Evolutionary conservation across 805 yeast species (phyloP).

Genomic region (Nakazawaea pomicola): DNA sequence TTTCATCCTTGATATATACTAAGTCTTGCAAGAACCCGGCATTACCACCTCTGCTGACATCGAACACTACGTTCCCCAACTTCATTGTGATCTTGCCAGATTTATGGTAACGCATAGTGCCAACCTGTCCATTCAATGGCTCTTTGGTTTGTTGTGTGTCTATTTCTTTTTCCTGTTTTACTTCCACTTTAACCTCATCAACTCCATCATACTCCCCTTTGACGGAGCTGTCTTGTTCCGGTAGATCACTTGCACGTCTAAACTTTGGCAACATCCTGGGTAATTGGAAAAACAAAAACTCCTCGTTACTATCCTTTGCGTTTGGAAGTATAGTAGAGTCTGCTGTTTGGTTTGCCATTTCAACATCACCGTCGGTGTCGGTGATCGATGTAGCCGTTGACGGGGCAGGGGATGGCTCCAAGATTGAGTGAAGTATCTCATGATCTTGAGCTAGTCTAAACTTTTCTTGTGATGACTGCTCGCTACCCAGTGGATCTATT

Average conservation of each 20-base stretch:
- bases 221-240: no score
- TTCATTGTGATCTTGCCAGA: slow-evolving; percentile 79
- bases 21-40: slow-evolving; percentile 71
- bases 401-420: slow-evolving; percentile 15
- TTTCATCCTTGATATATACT: slow-evolving; percentile 24
- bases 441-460: slow-evolving; percentile 34
- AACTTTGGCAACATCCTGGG: slow-evolving; percentile 42
- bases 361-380: slow-evolving; percentile 20
- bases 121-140: slow-evolving; percentile 53
- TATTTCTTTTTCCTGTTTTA: slow-evolving; percentile 1
- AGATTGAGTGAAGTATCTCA: slow-evolving; percentile 25
- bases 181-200: slow-evolving; percentile 5
- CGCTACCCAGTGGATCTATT: slow-evolving; percentile 15
- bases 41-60: slow-evolving; percentile 67
- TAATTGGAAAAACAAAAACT: slow-evolving; percentile 32
- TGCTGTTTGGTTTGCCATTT: slow-evolving; percentile 5
- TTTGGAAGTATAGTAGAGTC: background rate
- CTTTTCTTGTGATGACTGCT: slow-evolving; percentile 31
- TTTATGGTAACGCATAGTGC: slow-evolving; percentile 69
- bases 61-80: slow-evolving; percentile 65
- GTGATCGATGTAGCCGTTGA: slow-evolving; percentile 17
- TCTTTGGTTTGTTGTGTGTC: slow-evolving; percentile 5
- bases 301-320: slow-evolving; percentile 14
- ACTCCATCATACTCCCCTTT: slow-evolving; percentile 8
- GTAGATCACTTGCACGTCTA: slow-evolving; percentile 9